Evolutionary conservation across 257 asterid species (phyloP).

Genomic region (Asclepias syriaca): DNA sequence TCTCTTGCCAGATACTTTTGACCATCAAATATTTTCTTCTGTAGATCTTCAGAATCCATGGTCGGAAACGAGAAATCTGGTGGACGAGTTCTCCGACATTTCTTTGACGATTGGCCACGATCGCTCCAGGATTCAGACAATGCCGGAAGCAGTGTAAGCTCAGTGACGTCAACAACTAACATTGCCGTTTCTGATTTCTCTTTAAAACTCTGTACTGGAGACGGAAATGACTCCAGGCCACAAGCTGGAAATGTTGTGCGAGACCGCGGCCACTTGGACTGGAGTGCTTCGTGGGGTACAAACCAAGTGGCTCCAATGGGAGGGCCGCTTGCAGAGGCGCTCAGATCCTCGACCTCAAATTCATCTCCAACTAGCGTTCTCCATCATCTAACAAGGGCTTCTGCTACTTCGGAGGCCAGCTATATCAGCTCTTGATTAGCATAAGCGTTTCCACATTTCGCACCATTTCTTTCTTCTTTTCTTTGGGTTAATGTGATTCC

Average conservation of each 20-base stretch:
- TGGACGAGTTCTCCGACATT: slow-evolving; percentile 53
- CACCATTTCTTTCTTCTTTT: not conserved
- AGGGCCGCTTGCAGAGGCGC: slow-evolving; percentile 87
- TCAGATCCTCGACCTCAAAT: slow-evolving; percentile 54
- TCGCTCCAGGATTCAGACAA: slow-evolving; percentile 38
- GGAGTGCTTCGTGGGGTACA: slow-evolving; percentile 42
- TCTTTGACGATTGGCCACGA: slow-evolving; percentile 82
- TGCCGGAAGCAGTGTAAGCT: slow-evolving; percentile 12
- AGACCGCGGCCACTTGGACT: slow-evolving; percentile 30
- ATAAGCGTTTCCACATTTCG: not conserved
- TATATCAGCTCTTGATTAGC: slow-evolving; percentile 31
- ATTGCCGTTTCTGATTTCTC: slow-evolving; percentile 78
- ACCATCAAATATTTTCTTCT: slow-evolving; percentile 9
- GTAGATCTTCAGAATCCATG: slow-evolving; percentile 45
- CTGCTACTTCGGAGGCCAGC: slow-evolving; percentile 31
- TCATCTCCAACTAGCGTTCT: slow-evolving; percentile 80
- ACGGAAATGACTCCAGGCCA: slow-evolving; percentile 25
- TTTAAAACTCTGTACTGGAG: slow-evolving; percentile 64
- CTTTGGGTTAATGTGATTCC: not conserved
- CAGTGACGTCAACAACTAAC: slow-evolving; percentile 36
- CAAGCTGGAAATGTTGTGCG: slow-evolving; percentile 21
- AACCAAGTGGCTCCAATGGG: slow-evolving; percentile 50
- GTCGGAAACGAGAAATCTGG: slow-evolving; percentile 22
- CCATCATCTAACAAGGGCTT: slow-evolving; percentile 36
- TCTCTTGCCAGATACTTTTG: slow-evolving; percentile 3